phyloP scores from a whole-genome alignment of 306 rosid species.

The Vachellia collinsii region DNA sequence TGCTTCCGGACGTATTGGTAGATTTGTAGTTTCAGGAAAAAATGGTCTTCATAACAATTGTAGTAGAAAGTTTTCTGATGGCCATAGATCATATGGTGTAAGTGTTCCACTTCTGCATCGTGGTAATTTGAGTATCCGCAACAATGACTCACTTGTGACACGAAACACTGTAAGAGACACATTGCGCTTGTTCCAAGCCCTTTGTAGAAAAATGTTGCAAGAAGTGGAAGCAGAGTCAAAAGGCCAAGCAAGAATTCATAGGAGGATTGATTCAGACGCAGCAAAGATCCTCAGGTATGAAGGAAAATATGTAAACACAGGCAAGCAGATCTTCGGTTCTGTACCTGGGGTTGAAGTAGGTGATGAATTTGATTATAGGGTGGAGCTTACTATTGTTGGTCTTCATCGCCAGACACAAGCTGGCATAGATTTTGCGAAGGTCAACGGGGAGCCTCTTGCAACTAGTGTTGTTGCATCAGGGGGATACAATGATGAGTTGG shows the following conservation, averaged over 20 bases:
- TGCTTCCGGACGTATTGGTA: conserved; percentile 29
- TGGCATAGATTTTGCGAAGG: conserved; percentile 65
- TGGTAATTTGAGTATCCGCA: not conserved
- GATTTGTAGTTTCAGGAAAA: too few relatives aligned
- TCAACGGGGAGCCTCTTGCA: conserved; percentile 48
- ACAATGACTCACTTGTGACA: too few relatives aligned
- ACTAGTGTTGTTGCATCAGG: conserved; percentile 64
- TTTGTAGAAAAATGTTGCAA: conserved; percentile 62
- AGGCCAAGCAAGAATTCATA: conserved; percentile 36
- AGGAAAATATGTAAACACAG: conserved; percentile 53
- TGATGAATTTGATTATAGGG: conserved; percentile 66
- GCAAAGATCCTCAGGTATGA: conserved; percentile 49
- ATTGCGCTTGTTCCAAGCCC: conserved; percentile 56
- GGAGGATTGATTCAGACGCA: conserved; percentile 53
- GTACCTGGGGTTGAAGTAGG: conserved; percentile 78
- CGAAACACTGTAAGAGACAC: conserved; percentile 56
- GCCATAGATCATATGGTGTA: conserved; percentile 32
- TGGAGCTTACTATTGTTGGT: conserved; percentile 63
- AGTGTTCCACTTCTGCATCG: conserved; percentile 45
- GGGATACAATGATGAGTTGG: conserved; percentile 55
- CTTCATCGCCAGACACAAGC: conserved; percentile 55
- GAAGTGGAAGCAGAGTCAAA: conserved; percentile 56
- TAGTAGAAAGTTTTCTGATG: conserved; percentile 6
- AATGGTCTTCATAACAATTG: too few relatives aligned
- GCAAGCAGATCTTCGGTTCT: conserved; percentile 59